These are phyloP conservation scores for Metschnikowia cerradonensis DNA, from an alignment of 805 yeast genomes.

Conservation along the genomic window DNA sequence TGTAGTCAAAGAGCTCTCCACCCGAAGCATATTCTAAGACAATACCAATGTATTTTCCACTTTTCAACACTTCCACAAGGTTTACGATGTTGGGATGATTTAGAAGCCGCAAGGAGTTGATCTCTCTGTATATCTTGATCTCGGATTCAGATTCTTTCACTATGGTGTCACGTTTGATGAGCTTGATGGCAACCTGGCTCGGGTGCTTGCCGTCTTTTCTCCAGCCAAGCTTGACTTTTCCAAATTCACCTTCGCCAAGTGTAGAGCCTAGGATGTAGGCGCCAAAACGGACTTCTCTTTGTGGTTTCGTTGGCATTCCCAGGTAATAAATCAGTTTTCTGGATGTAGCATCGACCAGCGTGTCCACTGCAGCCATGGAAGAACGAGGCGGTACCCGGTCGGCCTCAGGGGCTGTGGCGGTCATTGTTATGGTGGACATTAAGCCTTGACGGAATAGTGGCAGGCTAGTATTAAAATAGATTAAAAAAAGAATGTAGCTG, in stretches of 20 bases:
- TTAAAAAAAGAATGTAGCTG: neutral
- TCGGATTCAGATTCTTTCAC: conserved; percentile 83
- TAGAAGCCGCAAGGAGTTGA: conserved; percentile 78
- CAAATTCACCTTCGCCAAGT: conserved; percentile 96
- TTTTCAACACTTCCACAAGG: conserved; percentile 87
- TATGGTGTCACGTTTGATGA: conserved; percentile 84
- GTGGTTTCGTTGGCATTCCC: conserved; percentile 16
- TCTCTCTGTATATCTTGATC: conserved; percentile 86
- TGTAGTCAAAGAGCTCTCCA: conserved; percentile 93
- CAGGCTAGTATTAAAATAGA: neutral
- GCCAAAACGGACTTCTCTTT: conserved; percentile 80
- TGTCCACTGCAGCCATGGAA: neutral
- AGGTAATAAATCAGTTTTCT: neutral
- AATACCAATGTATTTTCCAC: conserved; percentile 92
- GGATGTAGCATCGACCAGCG: neutral
- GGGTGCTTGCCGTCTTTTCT: conserved; percentile 75
- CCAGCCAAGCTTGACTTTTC: conserved; percentile 97
- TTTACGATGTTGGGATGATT: conserved; percentile 93
- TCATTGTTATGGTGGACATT: conserved; percentile 3
- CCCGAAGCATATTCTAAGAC: conserved; percentile 96
- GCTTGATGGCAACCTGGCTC: conserved; percentile 87
- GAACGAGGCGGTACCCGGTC: conserved; percentile 2
- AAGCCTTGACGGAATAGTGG: neutral
- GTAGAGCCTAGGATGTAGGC: conserved; percentile 88
- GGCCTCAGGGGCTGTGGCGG: conserved; percentile 3